These are phyloP conservation scores for Senecio squalidus DNA, from an alignment of 140 eudicot species.

Conservation along the genomic window DNA sequence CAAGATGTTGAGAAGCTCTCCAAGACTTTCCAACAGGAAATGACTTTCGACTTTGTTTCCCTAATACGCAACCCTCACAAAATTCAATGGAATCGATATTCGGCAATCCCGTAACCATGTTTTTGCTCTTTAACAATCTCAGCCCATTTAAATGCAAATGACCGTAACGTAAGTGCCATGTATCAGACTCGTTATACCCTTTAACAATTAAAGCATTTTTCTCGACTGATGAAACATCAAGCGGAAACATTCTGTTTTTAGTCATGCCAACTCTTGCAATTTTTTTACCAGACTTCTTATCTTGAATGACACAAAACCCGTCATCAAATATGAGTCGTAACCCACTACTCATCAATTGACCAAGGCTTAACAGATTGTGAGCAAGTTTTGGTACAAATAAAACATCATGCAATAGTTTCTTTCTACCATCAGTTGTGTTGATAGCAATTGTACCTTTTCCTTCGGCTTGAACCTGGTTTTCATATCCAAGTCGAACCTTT, in stretches of 20 bases:
- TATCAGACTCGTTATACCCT: not conserved
- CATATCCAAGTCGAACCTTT: no score
- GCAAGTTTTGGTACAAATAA: not conserved
- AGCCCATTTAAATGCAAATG: not conserved
- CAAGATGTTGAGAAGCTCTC: no score
- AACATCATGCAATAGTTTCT: not conserved
- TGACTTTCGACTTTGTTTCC: no score
- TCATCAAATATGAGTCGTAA: not conserved
- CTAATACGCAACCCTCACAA: no score
- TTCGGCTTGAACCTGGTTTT: no score
- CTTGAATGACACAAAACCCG: not conserved
- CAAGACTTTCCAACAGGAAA: no score
- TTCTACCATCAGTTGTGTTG: not conserved
- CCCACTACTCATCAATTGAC: no score
- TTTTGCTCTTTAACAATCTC: no score
- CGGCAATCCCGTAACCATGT: no score
- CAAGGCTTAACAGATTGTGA: not conserved
- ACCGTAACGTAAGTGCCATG: not conserved
- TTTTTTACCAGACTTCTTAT: not conserved
- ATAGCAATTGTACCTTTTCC: no score
- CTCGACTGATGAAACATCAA: not conserved
- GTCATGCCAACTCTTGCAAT: not conserved
- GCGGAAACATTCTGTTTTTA: not conserved
- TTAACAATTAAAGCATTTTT: not conserved
- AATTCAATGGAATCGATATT: no score